Evolutionary conservation across 768 basidiomycete species (phyloP), one percentile per base, ranked within the genome.

Genomic region (Tulasnella sp.): DNA sequence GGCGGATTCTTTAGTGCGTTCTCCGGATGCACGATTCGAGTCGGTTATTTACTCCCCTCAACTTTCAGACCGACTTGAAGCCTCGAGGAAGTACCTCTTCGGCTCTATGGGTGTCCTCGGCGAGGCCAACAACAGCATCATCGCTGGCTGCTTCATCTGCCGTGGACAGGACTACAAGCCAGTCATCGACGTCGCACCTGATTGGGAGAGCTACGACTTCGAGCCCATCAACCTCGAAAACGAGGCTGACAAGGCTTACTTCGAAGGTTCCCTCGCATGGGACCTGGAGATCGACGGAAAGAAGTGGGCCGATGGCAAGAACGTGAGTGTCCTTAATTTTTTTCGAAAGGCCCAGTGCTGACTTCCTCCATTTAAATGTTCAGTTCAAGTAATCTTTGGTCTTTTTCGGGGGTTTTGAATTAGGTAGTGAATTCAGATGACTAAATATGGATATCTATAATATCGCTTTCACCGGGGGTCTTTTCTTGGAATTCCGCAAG

Each of bases 211-310:
- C 37, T 98, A 98, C 83, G 76, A 78, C 1, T 98, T 87, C 85
- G 87, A 83, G 78, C 87, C 85, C 81, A 83, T 98, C 77, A 90
- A 97, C 80, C 75, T 94, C 63, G 82, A 81, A 65, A 89, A 90
- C 73, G 83, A 82, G 34, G 88, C 82, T 19, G 90, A 98, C 77
- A 95, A 95, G 84, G 84, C 84, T 74, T 95, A 91, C 87, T 95
- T 98, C 79, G 93, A 94, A 85, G 90, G 85, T 76, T 92, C 91
- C 32, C 86, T 96, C 76, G 92, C 94, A 64, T 98, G 96, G 96
- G 94, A 96, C 83, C 82, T 96, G 74, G 88, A 90, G 81, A 77
- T 97, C 71, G 89, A 89, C 75, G 96, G 90, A 36, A 94, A 92
- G 87, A 86, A 87, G 80, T 97, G 93, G 92, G 88, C 82, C n/a